These are phyloP conservation scores for Myxozyma nipponensis DNA, from an alignment of 805 yeast species.

Conservation along the genomic window DNA sequence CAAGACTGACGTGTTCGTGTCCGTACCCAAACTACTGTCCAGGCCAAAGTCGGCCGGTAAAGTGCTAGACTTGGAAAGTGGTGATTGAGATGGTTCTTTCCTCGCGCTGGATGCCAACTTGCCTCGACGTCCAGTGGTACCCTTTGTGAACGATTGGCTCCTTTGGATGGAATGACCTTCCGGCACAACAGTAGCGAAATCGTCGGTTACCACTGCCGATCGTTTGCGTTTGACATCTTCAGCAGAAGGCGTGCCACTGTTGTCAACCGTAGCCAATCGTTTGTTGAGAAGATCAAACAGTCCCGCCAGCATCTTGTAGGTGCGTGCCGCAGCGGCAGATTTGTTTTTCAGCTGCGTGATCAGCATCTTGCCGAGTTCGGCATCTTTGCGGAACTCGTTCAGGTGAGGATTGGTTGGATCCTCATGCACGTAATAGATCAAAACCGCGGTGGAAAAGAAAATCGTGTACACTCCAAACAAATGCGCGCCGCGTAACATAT, in stretches of 20 bases:
- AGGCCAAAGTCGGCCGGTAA: not conserved
- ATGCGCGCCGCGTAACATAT: slow-evolving; percentile 75
- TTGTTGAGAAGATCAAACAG: slow-evolving; percentile 34
- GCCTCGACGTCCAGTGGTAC: not conserved
- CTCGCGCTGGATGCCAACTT: not conserved
- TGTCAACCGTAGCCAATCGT: slow-evolving; percentile 21
- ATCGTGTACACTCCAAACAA: slow-evolving; percentile 91
- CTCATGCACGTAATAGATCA: slow-evolving; percentile 73
- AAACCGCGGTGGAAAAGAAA: slow-evolving; percentile 82
- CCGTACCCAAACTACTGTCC: not conserved
- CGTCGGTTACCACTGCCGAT: too few relatives aligned
- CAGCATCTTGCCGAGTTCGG: slow-evolving; percentile 75
- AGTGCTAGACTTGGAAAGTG: not conserved
- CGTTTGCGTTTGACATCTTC: slow-evolving; percentile 25
- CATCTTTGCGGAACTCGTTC: slow-evolving; percentile 59
- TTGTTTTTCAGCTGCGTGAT: slow-evolving; percentile 66
- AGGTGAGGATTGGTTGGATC: slow-evolving; percentile 34
- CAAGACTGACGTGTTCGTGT: not conserved
- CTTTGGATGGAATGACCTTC: not conserved
- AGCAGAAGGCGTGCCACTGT: slow-evolving; percentile 1
- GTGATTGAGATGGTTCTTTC: not conserved
- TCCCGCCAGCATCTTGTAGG: slow-evolving; percentile 54
- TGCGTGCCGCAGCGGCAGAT: slow-evolving; percentile 73
- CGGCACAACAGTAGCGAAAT: not conserved
- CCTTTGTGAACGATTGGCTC: not conserved